Evolutionary conservation across 768 basidiomycete genomes (phyloP).

Genomic region (Kwoniella newhampshirensis): DNA sequence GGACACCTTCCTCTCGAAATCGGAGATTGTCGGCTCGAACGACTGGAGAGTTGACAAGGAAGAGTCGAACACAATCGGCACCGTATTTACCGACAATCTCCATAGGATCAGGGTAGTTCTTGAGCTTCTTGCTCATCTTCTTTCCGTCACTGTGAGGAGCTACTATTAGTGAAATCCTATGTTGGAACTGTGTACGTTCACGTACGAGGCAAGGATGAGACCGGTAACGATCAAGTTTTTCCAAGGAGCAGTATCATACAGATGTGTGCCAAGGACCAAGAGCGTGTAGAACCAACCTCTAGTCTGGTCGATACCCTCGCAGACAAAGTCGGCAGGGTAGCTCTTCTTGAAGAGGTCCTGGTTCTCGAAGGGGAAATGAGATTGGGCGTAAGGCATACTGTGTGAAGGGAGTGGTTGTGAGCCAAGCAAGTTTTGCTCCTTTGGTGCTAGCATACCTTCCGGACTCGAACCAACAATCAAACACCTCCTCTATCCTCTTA

Average conservation of each 20-base stretch:
- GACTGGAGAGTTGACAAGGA: conserved; percentile 97
- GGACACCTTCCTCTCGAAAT: conserved; percentile 97
- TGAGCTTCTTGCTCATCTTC: conserved; percentile 98
- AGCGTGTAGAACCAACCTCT: conserved; percentile 99
- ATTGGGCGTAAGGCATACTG: conserved; percentile 98
- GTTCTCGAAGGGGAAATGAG: conserved; percentile 98
- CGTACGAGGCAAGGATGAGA: conserved; percentile 90
- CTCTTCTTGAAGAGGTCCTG: conserved; percentile 77
- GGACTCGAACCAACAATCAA: conserved; percentile 99
- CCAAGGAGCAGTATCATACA: conserved; percentile 93
- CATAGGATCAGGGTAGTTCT: conserved; percentile 96
- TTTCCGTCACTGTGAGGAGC: conserved; percentile 73
- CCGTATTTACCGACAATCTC: conserved; percentile 86
- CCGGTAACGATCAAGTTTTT: conserved; percentile 96
- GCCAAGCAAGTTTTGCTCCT: neutral
- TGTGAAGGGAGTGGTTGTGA: conserved; percentile 4
- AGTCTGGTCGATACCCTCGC: conserved; percentile 98
- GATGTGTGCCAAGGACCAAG: conserved; percentile 89
- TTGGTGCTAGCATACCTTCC: conserved; percentile 67
- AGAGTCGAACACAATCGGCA: conserved; percentile 95
- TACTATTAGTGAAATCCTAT: neutral
- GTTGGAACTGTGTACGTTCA: conserved; percentile 55
- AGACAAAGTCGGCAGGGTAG: conserved; percentile 95
- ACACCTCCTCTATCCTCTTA: conserved; percentile 92
- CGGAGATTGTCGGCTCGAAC: conserved; percentile 96